Percentiles rank a stretch among this genome's conserved stretches.
phyloP scores from a whole-genome alignment of 2,329 filamentous ascomycete species.

The Sporothrix pseudoabietina region DNA sequence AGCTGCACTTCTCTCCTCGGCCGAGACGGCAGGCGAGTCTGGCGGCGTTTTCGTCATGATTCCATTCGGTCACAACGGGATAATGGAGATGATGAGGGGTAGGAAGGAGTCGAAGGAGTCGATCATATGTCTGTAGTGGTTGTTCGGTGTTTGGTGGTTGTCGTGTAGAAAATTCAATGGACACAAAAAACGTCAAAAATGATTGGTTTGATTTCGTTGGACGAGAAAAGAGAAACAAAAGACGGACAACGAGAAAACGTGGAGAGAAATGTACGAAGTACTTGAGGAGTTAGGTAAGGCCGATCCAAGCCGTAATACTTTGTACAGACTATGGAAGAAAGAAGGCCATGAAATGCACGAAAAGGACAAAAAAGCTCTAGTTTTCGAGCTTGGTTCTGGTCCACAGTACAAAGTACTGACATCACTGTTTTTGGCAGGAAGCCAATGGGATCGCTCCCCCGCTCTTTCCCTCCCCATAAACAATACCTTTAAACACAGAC shows the following conservation, averaged over 20 bases:
- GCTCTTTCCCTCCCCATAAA: neutral
- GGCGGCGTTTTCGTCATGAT: slow-evolving; percentile 30
- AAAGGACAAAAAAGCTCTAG: neutral
- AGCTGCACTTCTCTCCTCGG: slow-evolving; percentile 29
- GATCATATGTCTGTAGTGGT: neutral
- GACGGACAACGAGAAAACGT: neutral
- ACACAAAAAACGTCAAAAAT: neutral
- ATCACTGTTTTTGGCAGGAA: slow-evolving; percentile 9
- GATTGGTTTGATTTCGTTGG: slow-evolving; percentile 14
- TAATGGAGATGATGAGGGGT: neutral
- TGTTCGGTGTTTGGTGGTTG: neutral
- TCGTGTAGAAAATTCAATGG: neutral
- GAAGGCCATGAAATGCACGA: neutral
- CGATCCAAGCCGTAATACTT: slow-evolving; percentile 17
- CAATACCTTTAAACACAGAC: neutral
- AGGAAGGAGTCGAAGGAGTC: neutral
- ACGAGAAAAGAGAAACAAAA: neutral
- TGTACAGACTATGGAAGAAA: neutral
- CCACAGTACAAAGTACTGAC: slow-evolving; percentile 20
- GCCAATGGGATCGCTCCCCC: slow-evolving; percentile 4
- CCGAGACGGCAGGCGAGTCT: slow-evolving; percentile 20
- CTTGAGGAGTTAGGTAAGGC: neutral
- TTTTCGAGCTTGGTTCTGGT: neutral
- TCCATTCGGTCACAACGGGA: slow-evolving; percentile 13
- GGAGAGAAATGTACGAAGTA: neutral